phyloP scores from a whole-genome alignment of 768 basidiomycete genomes.

The Mycena galericulata region DNA sequence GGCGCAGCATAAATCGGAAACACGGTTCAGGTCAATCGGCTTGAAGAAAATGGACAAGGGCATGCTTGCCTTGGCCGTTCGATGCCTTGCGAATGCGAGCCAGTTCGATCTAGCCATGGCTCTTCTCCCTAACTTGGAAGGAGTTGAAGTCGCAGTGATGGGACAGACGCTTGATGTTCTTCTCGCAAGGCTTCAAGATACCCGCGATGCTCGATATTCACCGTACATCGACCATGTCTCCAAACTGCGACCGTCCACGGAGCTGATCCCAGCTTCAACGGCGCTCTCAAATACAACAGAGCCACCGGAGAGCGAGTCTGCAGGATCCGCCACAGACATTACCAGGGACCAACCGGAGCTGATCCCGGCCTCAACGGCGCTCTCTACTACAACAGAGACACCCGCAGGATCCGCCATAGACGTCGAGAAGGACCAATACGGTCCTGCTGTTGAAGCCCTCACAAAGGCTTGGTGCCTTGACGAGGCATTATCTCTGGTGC shows the following conservation, averaged over 20 bases:
- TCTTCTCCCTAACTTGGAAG: constrained; percentile 23
- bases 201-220: neutral
- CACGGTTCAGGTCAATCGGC: neutral
- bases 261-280: neutral
- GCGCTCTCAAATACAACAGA: neutral
- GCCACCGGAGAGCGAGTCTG: neutral
- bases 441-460: constrained; percentile 9
- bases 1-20: constrained; percentile 19
- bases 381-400: neutral
- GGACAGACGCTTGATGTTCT: constrained; percentile 16
- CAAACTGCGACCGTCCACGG: neutral
- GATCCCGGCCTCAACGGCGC: neutral
- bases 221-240: constrained; percentile 2
- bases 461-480: constrained; percentile 29
- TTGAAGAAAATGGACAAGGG: constrained; percentile 15
- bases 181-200: constrained; percentile 4
- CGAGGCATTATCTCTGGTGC: constrained; percentile 26
- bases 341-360: neutral
- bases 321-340: no score
- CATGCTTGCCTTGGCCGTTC: constrained; percentile 11
- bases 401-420: neutral
- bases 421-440: neutral
- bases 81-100: constrained; percentile 21
- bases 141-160: neutral
- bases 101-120: constrained; percentile 12